Percentiles rank a stretch among this genome's conserved stretches.
Conservation (phyloP, 106 monocot genomes). For the Dendrobium chrysotoxum region DNA sequence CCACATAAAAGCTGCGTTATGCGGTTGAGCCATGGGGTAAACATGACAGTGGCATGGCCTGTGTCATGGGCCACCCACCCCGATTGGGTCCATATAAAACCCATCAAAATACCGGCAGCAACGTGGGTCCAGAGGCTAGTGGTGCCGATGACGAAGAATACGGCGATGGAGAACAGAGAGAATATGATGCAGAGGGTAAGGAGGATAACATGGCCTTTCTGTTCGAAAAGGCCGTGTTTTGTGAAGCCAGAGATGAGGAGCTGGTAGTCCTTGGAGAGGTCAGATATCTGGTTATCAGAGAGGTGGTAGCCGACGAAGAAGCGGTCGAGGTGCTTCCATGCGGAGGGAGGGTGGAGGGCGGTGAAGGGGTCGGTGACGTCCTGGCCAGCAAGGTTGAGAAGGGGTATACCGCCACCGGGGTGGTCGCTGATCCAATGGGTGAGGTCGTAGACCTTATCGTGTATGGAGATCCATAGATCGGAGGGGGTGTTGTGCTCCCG, state of each 20-base stretch:
- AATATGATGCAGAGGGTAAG: slow-evolving; percentile 7
- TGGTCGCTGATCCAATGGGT: slow-evolving; percentile 26
- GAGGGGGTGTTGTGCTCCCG: not conserved
- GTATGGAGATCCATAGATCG: slow-evolving; percentile 49
- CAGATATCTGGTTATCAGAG: slow-evolving; percentile 26
- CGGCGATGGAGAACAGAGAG: slow-evolving; percentile 12
- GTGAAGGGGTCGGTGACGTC: slow-evolving; percentile 51
- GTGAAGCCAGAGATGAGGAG: slow-evolving; percentile 32
- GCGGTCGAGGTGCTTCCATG: slow-evolving; percentile 31
- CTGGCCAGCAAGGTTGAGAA: slow-evolving; percentile 41
- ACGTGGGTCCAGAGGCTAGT: slow-evolving; percentile 19
- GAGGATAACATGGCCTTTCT: slow-evolving; percentile 14
- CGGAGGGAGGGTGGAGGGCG: slow-evolving; percentile 40
- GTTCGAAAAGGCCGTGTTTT: slow-evolving; percentile 27
- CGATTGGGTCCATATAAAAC: slow-evolving; percentile 39
- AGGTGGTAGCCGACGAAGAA: slow-evolving; percentile 22
- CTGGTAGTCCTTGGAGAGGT: slow-evolving; percentile 44
- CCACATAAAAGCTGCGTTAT: too few relatives aligned
- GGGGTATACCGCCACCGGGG: slow-evolving; percentile 38
- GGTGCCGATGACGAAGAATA: slow-evolving; percentile 15
- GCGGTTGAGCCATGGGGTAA: not conserved
- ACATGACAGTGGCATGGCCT: slow-evolving; percentile 28
- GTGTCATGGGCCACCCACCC: slow-evolving; percentile 42
- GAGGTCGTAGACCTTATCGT: slow-evolving; percentile 54
- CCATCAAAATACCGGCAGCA: slow-evolving; percentile 20